phyloP scores from a whole-genome alignment of 768 basidiomycete species.

The Mycena galericulata region DNA sequence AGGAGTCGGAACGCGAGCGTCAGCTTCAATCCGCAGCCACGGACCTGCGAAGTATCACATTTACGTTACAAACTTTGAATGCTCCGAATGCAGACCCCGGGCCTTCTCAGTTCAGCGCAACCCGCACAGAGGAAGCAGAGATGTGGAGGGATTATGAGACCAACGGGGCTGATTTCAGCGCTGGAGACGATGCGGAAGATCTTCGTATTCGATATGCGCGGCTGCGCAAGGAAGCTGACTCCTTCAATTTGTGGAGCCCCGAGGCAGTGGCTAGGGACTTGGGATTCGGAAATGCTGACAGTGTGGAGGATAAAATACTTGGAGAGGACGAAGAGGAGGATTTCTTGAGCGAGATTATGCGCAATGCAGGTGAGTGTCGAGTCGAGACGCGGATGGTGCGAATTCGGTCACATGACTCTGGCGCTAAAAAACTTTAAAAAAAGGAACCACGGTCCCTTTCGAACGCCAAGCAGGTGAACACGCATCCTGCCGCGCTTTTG shows the following conservation, averaged over 20 bases:
- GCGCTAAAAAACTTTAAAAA: too few relatives aligned
- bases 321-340: conserved; percentile 1
- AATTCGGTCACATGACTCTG: background rate
- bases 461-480: too few relatives aligned
- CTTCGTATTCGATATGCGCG: background rate
- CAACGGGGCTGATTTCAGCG: conserved; percentile 9
- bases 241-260: background rate
- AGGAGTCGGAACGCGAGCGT: background rate
- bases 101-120: background rate
- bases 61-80: background rate
- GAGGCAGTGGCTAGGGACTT: background rate
- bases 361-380: background rate
- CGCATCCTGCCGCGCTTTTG: too few relatives aligned
- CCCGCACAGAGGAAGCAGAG: background rate
- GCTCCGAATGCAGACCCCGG: background rate
- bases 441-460: conserved; percentile 31
- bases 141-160: background rate
- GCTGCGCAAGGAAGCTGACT: conserved; percentile 13
- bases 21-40: background rate
- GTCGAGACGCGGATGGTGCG: background rate
- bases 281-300: conserved; percentile 1
- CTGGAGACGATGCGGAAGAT: background rate
- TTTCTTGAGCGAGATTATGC: conserved; percentile 9
- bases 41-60: background rate
- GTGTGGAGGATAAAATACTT: background rate